phyloP scores from a whole-genome alignment of 2,329 filamentous ascomycete genomes.

The Cordyceps cicadae region DNA sequence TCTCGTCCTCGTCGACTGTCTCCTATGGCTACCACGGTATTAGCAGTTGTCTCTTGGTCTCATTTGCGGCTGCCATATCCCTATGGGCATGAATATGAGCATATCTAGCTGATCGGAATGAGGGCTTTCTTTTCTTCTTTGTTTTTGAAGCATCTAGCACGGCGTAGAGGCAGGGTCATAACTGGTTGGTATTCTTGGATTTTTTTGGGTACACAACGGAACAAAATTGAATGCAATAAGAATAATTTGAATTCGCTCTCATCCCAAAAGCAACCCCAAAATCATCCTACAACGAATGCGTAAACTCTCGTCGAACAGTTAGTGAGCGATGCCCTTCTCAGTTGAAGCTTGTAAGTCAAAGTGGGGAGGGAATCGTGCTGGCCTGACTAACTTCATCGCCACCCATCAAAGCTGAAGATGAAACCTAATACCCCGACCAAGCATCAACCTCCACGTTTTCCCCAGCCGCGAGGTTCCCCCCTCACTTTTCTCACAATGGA shows the following conservation, averaged over 20 bases:
- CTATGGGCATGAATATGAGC: not conserved
- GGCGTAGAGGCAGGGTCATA: not conserved
- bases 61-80: not conserved
- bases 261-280: not conserved
- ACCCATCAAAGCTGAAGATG: not conserved
- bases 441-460: not conserved
- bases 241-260: not conserved
- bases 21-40: not conserved
- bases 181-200: not conserved
- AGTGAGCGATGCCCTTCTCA: not conserved
- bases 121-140: not conserved
- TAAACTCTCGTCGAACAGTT: not conserved
- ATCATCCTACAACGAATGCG: not conserved
- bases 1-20: not conserved
- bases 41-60: not conserved
- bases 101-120: not conserved
- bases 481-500: constrained; percentile 16
- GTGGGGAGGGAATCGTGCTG: not conserved
- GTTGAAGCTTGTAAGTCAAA: not conserved
- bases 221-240: not conserved
- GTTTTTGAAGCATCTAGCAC: not conserved
- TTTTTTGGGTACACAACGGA: not conserved
- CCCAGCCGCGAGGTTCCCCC: too few relatives aligned
- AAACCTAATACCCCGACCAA: not conserved
- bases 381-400: not conserved